Percentiles rank a stretch among this genome's conserved stretches.
phyloP scores from a whole-genome alignment of 2,329 filamentous ascomycete genomes.

The Akanthomyces uredinophilus region DNA sequence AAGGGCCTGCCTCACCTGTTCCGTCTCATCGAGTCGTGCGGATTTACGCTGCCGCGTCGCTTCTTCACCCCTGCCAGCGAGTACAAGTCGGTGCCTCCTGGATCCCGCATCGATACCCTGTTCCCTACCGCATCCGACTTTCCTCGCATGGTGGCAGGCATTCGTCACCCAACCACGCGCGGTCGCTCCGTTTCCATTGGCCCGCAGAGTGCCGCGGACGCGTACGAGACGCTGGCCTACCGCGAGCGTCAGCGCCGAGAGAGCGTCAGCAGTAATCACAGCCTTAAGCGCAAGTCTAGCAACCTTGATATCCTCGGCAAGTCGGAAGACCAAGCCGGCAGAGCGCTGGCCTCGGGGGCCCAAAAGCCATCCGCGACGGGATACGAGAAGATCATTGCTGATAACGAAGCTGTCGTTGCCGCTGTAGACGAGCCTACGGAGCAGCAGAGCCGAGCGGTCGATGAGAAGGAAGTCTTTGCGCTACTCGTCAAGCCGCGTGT shows the following conservation, averaged over 20 bases:
- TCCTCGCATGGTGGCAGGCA: constrained; percentile 72
- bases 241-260: constrained; percentile 60
- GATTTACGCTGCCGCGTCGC: constrained; percentile 74
- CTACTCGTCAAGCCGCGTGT: constrained; percentile 80
- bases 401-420: constrained; percentile 45
- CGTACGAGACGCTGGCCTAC: constrained; percentile 91
- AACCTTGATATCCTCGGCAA: constrained; percentile 35
- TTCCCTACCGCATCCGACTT: constrained; percentile 87
- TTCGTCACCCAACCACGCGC: constrained; percentile 66
- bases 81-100: constrained; percentile 76
- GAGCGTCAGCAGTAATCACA: constrained; percentile 49
- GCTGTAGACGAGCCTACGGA: constrained; percentile 24
- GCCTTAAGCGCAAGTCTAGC: constrained; percentile 40
- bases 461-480: constrained; percentile 77
- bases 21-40: constrained; percentile 73
- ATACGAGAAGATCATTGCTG: constrained; percentile 71
- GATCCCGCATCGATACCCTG: constrained; percentile 70
- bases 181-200: constrained; percentile 83
- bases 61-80: constrained; percentile 90
- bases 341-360: constrained; percentile 39
- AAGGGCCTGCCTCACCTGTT: constrained; percentile 78
- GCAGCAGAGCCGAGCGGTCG: constrained; percentile 46
- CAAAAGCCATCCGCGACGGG: constrained; percentile 50
- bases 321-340: constrained; percentile 34
- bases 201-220: constrained; percentile 92